These are phyloP conservation scores for Aegilops longissima DNA, from an alignment of 176 grass and related monocot species.

Conservation along the genomic window DNA sequence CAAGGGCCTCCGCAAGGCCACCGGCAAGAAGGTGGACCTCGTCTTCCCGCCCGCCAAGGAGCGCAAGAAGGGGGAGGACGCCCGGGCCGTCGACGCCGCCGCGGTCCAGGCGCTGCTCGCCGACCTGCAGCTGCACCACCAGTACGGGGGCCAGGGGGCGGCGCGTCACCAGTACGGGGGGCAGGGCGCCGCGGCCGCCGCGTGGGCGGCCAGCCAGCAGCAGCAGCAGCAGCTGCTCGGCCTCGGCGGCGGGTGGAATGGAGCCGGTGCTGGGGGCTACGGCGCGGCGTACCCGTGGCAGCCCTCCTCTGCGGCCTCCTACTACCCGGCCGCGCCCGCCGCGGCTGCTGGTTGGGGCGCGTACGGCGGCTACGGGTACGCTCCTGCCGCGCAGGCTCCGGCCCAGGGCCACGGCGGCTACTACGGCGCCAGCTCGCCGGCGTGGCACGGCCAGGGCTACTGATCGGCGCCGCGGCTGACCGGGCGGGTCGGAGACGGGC, in stretches of 20 bases:
- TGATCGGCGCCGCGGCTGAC: background rate
- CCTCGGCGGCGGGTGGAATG: background rate
- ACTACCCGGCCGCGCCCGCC: background rate
- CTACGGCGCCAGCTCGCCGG: background rate
- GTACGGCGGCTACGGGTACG: background rate
- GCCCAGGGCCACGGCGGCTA: background rate
- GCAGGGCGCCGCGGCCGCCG: background rate
- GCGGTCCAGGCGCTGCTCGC: background rate
- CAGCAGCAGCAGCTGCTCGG: too few species aligned
- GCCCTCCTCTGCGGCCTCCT: background rate
- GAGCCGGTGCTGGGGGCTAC: background rate
- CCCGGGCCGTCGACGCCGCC: background rate
- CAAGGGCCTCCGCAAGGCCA: constrained; percentile 27
- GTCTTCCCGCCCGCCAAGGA: background rate
- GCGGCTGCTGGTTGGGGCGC: background rate
- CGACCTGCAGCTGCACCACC: background rate
- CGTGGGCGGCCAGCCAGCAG: background rate
- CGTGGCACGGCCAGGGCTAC: background rate
- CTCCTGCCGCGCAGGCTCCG: background rate
- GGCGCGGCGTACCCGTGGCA: constrained; percentile 13
- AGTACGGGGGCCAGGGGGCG: background rate
- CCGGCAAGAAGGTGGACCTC: constrained; percentile 36
- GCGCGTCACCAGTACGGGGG: background rate
- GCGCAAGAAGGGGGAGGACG: background rate
- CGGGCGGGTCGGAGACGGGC: too few species aligned